phyloP scores from a whole-genome alignment of 192 early-diverging fungal genomes.

The Entophlyctis luteolus region DNA sequence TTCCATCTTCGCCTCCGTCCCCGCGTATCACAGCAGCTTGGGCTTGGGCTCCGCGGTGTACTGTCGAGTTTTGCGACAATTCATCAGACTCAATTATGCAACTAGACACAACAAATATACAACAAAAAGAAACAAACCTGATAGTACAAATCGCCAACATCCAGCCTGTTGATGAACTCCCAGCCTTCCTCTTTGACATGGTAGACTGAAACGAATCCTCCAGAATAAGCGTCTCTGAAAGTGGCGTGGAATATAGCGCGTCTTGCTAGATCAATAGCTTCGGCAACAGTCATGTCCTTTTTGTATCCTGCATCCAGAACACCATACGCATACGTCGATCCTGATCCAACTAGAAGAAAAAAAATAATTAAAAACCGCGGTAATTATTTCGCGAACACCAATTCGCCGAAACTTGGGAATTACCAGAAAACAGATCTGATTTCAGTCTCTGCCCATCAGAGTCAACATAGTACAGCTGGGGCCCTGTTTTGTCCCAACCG shows the following conservation, averaged over 20 bases:
- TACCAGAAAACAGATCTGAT: constrained; percentile 77
- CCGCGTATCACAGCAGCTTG: constrained; percentile 15
- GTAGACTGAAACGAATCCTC: constrained; percentile 85
- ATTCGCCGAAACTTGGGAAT: not conserved
- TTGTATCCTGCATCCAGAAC: constrained; percentile 87
- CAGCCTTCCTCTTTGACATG: constrained; percentile 89
- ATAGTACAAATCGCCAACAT: constrained; percentile 82
- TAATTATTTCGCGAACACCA: not conserved
- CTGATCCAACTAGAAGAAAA: constrained; percentile 74
- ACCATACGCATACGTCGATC: constrained; percentile 99
- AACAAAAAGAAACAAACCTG: constrained; percentile 17
- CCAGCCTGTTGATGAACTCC: constrained; percentile 75
- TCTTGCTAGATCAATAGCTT: constrained; percentile 87
- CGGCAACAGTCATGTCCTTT: constrained; percentile 71
- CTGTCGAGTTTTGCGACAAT: not conserved
- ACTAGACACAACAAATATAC: not conserved
- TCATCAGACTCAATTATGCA: not conserved
- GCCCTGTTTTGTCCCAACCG: constrained; percentile 96
- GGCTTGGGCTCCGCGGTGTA: constrained; percentile 32
- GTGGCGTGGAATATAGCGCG: constrained; percentile 95
- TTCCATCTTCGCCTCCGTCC: no score
- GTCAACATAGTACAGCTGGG: constrained; percentile 93
- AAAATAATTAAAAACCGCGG: not conserved
- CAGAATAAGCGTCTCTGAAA: constrained; percentile 88
- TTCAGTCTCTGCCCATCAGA: constrained; percentile 86